Evolutionary conservation across 2,329 filamentous ascomycete species (phyloP), one percentile per base, ranked within the genome.

Genomic region (Colletotrichum sp.): DNA sequence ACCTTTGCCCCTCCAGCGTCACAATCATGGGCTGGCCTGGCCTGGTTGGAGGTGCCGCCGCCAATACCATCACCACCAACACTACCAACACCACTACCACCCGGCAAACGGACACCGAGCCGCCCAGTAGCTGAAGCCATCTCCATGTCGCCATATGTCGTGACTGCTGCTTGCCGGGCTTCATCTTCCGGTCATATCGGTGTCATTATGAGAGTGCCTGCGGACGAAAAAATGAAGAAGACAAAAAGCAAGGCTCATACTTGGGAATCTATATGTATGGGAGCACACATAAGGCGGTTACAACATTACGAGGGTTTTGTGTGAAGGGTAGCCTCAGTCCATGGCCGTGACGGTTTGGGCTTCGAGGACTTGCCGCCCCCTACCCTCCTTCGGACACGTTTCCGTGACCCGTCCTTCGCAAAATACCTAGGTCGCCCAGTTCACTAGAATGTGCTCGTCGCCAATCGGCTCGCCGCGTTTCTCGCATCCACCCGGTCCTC

Each of bases 401-500:
- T 76, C 61, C 64, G 34, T 55, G 30, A 43, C 62, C 72, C 28
- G 72, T 62, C 30, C 56, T 43, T 61, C 73, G 65, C 58, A 13
- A 13, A 68, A 61, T 58, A 64, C 55, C 60, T 24, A 26, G 67
- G 36, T 62, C 43, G 21, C 38, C 55, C 48, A 32, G 12, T 62
- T 30, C 61, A 69, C 80, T 87, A 98, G 84, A 98, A 98, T 21
- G 96, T 98, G 88, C 96, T 98, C 79, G 96, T 95, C 64, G 96
- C 97, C 87, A 99, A 88, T 82, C 97, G 91, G 85, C 95, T 98
- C 43, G 97, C 97, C 69, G 97, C 97, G 86, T 98, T 99, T 84
- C 95, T 92, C 56, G 97, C 97, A 89, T 99, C 97, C 75, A 99
- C 93, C 70, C 96, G 91, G 84, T 99, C 97, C 81, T 98, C 96